Percentiles rank a stretch among this genome's conserved stretches.
phyloP scores from a whole-genome alignment of 768 basidiomycete genomes.

The Podaxis carcinomalis region DNA sequence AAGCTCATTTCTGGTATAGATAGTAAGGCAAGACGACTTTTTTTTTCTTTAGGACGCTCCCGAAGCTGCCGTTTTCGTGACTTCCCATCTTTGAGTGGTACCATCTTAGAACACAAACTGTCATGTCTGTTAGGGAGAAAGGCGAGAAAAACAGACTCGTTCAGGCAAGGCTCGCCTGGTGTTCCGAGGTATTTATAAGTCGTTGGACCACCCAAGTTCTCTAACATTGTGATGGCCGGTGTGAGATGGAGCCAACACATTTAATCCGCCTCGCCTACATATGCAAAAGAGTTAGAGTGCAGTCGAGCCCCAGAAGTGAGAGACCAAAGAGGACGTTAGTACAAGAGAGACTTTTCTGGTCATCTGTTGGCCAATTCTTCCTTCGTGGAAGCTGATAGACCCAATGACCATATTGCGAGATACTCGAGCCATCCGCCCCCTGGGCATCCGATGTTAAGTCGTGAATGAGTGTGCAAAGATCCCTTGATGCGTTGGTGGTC shows the following conservation, averaged over 20 bases:
- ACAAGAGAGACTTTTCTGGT: neutral
- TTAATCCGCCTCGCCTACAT: no score
- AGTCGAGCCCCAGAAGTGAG: neutral
- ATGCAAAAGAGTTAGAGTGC: neutral
- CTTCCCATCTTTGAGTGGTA: conserved; percentile 2
- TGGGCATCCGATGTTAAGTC: neutral
- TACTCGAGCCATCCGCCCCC: neutral
- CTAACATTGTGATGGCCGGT: no score
- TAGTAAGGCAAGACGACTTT: neutral
- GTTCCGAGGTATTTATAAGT: no score
- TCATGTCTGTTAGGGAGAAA: neutral
- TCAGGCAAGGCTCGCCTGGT: no score
- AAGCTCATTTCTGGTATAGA: neutral
- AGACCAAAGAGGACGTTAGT: neutral
- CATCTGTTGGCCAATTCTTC: neutral
- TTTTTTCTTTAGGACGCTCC: neutral
- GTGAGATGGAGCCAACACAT: no score
- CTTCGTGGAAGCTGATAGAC: neutral
- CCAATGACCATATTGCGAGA: neutral
- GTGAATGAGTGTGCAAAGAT: neutral
- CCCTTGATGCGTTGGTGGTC: neutral
- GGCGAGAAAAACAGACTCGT: no score
- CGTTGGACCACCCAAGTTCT: no score
- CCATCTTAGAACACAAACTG: neutral
- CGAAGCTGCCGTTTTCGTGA: conserved; percentile 1